A percentile compares a stretch with the other conserved stretches of the same genome.
Evolutionary conservation across 2,329 filamentous ascomycete species (phyloP).

Genomic region (Beauveria brongniartii): DNA sequence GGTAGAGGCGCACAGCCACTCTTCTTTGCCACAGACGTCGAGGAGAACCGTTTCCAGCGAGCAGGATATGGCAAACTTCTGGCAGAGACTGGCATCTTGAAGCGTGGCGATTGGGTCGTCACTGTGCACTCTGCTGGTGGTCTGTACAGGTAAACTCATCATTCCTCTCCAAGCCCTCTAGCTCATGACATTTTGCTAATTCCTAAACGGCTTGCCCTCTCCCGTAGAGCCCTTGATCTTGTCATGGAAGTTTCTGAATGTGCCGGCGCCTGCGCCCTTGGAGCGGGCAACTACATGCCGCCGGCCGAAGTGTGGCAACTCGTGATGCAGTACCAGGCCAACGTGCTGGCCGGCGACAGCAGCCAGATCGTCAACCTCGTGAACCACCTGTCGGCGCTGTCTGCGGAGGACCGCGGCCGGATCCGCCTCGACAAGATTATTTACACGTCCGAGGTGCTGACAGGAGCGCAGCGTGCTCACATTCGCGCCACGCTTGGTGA

Average conservation of each 20-base stretch:
- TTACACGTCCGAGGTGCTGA: slow-evolving; percentile 36
- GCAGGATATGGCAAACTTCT: slow-evolving; percentile 26
- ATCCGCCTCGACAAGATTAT: slow-evolving; percentile 32
- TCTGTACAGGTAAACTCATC: slow-evolving; percentile 22
- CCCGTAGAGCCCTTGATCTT: slow-evolving; percentile 29
- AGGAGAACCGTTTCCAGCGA: slow-evolving; percentile 34
- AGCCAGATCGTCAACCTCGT: slow-evolving; percentile 30
- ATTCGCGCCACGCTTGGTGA: slow-evolving; percentile 23
- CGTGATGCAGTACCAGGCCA: slow-evolving; percentile 25
- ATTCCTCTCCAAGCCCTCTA: no score
- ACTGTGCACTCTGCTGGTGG: slow-evolving; percentile 27
- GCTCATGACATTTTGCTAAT: no score
- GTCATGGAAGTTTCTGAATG: slow-evolving; percentile 31
- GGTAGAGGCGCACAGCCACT: slow-evolving; percentile 24
- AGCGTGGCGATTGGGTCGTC: slow-evolving; percentile 30
- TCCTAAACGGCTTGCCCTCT: no score
- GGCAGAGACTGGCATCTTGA: slow-evolving; percentile 21
- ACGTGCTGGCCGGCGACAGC: slow-evolving; percentile 30
- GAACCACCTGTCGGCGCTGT: slow-evolving; percentile 25
- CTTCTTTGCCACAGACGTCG: slow-evolving; percentile 31
- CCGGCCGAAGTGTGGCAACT: slow-evolving; percentile 19
- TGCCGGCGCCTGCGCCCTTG: slow-evolving; percentile 31
- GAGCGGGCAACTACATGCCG: slow-evolving; percentile 24
- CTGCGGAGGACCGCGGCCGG: slow-evolving; percentile 9
- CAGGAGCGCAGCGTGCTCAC: slow-evolving; percentile 22